Evolutionary conservation across 768 basidiomycete genomes (phyloP), one percentile per base, ranked within the genome.

Genomic region (Rubroboletus pulcherrimus): DNA sequence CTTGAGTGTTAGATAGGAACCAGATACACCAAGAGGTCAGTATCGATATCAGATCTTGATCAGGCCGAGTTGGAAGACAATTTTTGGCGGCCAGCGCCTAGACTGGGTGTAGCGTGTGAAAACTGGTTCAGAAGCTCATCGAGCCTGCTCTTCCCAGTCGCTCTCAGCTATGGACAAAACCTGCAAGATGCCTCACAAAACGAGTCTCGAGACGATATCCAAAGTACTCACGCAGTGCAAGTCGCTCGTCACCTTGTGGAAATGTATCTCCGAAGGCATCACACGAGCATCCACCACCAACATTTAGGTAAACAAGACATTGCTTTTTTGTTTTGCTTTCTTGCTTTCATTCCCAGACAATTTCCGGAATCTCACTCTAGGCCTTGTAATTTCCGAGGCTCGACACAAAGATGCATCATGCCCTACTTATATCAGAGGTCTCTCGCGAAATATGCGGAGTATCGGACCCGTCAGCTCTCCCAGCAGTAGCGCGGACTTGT

Each of bases 401-500:
- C 24, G 4, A 44, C 45, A 12, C 21, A 43, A 48, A 31, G 24
- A 66, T 67, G 65, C 66, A 66, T 35, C 49, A 56, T 44, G 66
- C 63, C n/a, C 33, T 67, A 3, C 45, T 65, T 6, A 65, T 66
- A 53, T 67, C 63, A 6, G 66, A 66, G 45, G 4, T 66, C 21
- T 38, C 30, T 5, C 53, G 50, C 11, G 63, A 67, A 52, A 59
- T 66, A 29, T 67, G 63, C 47, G 55, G 24, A 9, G 7, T 5
- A 26, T 15, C 53, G 42, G 60, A 58, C 33, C 41, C 54, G 3
- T 24, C 56, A 7, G 63, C 60, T 11, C 67, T 68, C 33, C 41
- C 69, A 12, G 50, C 58, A 1, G 35, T 70, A 0, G 67, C 66
- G 4, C 59, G 62, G 4, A 64, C 69, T n/a, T 68, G 67, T 48